These are phyloP conservation scores for Daedaleopsis nitida DNA, from an alignment of 768 basidiomycete genomes.

Conservation along the genomic window DNA sequence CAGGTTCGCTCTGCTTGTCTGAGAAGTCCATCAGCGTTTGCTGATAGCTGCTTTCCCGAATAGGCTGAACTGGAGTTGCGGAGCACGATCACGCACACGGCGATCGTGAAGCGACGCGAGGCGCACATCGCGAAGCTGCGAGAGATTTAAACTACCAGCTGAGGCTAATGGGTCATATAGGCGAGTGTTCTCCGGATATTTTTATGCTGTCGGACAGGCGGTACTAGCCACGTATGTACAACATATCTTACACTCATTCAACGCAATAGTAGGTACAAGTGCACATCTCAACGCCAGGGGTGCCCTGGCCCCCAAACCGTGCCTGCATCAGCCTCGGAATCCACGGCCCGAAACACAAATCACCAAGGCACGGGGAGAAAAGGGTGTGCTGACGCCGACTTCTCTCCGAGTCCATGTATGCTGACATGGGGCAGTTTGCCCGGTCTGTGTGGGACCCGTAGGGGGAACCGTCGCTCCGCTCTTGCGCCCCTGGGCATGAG, in stretches of 20 bases:
- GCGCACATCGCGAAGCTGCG: constrained; percentile 43
- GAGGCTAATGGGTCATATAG: constrained; percentile 6
- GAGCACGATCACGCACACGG: constrained; percentile 49
- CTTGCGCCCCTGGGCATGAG: too few species aligned
- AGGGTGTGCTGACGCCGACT: too few species aligned
- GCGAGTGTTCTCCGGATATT: constrained; percentile 1
- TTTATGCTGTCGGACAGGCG: background rate
- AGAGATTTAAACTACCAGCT: constrained; percentile 10
- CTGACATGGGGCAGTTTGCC: too few species aligned
- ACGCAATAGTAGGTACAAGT: too few species aligned
- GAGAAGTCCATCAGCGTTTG: background rate
- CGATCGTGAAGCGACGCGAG: constrained; percentile 56
- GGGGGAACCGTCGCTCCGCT: too few species aligned
- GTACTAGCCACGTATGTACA: constrained; percentile 1
- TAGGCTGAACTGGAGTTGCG: constrained; percentile 50
- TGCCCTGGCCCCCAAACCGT: too few species aligned
- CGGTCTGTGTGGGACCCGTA: too few species aligned
- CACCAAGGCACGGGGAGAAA: too few species aligned
- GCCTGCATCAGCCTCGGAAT: too few species aligned
- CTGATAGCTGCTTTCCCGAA: background rate
- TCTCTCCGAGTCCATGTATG: too few species aligned
- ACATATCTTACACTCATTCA: background rate
- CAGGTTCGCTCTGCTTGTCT: constrained; percentile 54
- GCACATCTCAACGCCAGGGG: too few species aligned
- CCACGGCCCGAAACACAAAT: too few species aligned